Conservation (phyloP, 345 rosid genomes). For the Eucalyptus leucophloia region DNA sequence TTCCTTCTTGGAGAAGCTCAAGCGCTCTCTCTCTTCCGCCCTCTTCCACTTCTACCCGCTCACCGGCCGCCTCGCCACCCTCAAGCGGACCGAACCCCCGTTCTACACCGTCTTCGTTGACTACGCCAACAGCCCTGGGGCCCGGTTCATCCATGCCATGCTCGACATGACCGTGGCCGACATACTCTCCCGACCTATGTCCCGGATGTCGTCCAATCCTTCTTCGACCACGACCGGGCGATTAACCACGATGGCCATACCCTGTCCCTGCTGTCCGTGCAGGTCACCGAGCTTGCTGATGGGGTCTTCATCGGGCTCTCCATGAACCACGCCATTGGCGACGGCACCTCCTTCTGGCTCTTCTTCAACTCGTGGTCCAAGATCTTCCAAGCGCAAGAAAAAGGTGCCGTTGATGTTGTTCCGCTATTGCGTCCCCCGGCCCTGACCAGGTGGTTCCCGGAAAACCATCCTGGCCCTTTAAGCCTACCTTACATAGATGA, state of each 20-base stretch:
- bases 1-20: no score
- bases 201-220: constrained; percentile 44
- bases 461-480: constrained; percentile 24
- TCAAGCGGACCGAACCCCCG: constrained; percentile 5
- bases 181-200: constrained; percentile 40
- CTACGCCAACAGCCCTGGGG: constrained; percentile 40
- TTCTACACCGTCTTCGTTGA: constrained; percentile 39
- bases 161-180: constrained; percentile 24
- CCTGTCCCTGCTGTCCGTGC: constrained; percentile 38
- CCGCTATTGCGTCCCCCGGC: constrained; percentile 35
- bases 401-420: background rate
- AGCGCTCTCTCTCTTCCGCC: no score
- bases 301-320: constrained; percentile 66
- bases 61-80: constrained; percentile 43
- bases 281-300: constrained; percentile 59
- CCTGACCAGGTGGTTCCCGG: constrained; percentile 43
- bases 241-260: constrained; percentile 47
- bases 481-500: constrained; percentile 37
- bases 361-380: constrained; percentile 63
- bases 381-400: constrained; percentile 31
- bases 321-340: constrained; percentile 49
- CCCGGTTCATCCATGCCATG: constrained; percentile 30
- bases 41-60: constrained; percentile 53
- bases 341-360: constrained; percentile 64
- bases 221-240: constrained; percentile 64